Evolutionary conservation across 1,284 basidiomycete species (phyloP).

Genomic region (Naganishia albida): DNA sequence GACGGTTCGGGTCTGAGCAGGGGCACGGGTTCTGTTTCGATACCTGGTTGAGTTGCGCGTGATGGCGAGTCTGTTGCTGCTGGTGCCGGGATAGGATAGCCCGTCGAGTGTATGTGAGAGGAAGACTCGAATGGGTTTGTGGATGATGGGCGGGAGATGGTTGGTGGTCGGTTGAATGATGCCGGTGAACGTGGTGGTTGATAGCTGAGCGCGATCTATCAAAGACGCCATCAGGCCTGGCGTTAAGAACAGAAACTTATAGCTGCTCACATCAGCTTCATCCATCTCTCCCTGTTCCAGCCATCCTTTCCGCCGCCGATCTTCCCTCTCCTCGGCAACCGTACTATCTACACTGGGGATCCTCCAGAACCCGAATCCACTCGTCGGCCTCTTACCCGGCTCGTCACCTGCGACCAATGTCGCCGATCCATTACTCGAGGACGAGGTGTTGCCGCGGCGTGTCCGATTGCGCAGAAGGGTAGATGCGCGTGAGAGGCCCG

Average conservation of each 20-base stretch:
- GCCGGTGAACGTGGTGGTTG: conserved; percentile 15
- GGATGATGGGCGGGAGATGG: conserved; percentile 29
- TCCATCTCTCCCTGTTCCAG: conserved; percentile 3
- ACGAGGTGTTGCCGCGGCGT: conserved; percentile 1
- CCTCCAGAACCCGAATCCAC: conserved; percentile 31
- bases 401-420: neutral
- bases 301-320: conserved; percentile 2
- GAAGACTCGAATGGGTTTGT: conserved; percentile 27
- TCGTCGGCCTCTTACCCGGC: conserved; percentile 3
- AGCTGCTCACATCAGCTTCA: conserved; percentile 20
- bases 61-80: conserved; percentile 7
- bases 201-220: conserved; percentile 10
- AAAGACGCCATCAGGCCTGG: neutral
- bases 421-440: conserved; percentile 1
- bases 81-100: conserved; percentile 11
- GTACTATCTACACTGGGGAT: conserved; percentile 21
- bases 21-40: conserved; percentile 28
- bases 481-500: conserved; percentile 20
- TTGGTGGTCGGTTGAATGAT: conserved; percentile 9
- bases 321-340: conserved; percentile 23
- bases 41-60: conserved; percentile 26
- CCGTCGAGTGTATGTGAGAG: neutral
- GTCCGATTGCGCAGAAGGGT: conserved; percentile 15
- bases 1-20: neutral
- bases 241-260: neutral